These are phyloP conservation scores for Eutypa lata DNA, from an alignment of 2,329 filamentous ascomycete species.

Conservation along the genomic window DNA sequence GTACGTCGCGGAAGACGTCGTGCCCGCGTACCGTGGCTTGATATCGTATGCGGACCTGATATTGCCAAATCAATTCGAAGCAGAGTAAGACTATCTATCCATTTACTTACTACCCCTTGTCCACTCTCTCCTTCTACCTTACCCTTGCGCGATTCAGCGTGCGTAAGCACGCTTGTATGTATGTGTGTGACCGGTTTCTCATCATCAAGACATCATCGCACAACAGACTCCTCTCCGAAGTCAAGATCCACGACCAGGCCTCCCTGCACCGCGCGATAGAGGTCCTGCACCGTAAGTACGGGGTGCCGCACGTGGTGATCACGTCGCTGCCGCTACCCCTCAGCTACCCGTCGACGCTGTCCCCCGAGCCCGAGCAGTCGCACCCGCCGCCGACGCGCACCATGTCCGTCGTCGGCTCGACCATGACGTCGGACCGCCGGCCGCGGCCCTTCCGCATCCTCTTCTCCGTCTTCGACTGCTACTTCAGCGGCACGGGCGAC, in stretches of 20 bases:
- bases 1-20: conserved; percentile 88
- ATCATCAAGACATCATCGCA: no score
- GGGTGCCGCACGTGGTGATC: conserved; percentile 84
- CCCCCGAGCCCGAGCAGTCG: conserved; percentile 34
- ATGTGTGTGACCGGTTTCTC: no score
- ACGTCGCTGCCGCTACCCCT: conserved; percentile 76
- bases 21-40: conserved; percentile 82
- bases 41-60: conserved; percentile 84
- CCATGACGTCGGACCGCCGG: conserved; percentile 56
- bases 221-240: conserved; percentile 75
- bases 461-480: conserved; percentile 84
- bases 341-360: conserved; percentile 45
- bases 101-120: neutral
- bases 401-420: conserved; percentile 68
- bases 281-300: conserved; percentile 71
- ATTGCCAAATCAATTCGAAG: conserved; percentile 94
- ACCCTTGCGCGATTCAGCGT: no score
- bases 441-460: conserved; percentile 86
- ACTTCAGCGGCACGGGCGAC: conserved; percentile 95
- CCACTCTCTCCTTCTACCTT: no score
- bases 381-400: conserved; percentile 33
- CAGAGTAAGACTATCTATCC: conserved; percentile 63
- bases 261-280: conserved; percentile 73
- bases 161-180: no score
- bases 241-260: conserved; percentile 73